phyloP scores from a whole-genome alignment of 495 filamentous ascomycete species.

The Sphaerosporella brunnea region DNA sequence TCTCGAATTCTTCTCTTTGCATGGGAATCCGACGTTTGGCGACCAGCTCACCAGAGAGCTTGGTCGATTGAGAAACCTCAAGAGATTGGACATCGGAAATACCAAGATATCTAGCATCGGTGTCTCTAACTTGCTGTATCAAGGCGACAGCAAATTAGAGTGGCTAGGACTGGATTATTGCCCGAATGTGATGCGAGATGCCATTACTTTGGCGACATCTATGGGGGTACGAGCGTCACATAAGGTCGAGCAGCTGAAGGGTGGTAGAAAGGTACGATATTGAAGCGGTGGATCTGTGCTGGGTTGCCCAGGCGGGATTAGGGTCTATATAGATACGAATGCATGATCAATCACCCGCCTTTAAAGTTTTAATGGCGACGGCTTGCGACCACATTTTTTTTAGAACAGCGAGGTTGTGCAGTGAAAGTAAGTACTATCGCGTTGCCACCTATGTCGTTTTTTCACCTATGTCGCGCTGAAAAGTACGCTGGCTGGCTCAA shows the following conservation, averaged over 20 bases:
- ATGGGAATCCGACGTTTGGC: conserved; percentile 12
- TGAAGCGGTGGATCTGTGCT: no score
- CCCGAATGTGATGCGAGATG: conserved; percentile 14
- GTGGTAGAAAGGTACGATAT: conserved; percentile 7
- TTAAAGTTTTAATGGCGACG: no score
- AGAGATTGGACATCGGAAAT: conserved; percentile 15
- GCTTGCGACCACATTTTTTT: no score
- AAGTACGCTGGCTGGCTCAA: no score
- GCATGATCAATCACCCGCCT: no score
- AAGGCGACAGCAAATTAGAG: conserved; percentile 6
- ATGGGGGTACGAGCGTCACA: conserved; percentile 13
- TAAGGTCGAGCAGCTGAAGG: conserved; percentile 5
- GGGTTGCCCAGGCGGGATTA: no score
- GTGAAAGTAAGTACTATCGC: no score
- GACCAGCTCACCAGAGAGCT: conserved; percentile 17
- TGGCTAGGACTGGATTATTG: conserved; percentile 19
- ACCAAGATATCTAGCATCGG: conserved; percentile 19
- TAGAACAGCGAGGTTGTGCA: no score
- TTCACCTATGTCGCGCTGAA: no score
- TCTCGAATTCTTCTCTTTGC: conserved; percentile 10
- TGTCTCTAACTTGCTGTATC: conserved; percentile 11
- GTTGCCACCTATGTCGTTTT: no score
- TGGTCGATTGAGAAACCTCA: conserved; percentile 6
- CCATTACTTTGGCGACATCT: conserved; percentile 8
- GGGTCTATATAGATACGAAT: no score